Evolutionary conservation across 768 basidiomycete species (phyloP).

Genomic region (Lentinula detonsa): DNA sequence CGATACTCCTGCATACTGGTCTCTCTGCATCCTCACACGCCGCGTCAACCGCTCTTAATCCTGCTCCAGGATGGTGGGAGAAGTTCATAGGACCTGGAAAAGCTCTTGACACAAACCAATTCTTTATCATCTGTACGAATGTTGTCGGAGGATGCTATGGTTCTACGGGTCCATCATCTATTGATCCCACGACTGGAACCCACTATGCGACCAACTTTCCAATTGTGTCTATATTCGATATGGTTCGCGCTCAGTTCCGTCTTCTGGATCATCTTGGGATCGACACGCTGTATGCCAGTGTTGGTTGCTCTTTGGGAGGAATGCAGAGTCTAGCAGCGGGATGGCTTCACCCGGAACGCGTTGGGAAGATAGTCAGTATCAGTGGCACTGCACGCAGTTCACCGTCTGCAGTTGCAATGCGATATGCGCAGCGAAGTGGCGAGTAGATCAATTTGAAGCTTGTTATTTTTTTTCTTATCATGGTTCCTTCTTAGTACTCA

Average conservation of each 20-base stretch:
- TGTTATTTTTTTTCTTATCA: constrained; percentile 3
- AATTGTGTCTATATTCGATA: constrained; percentile 90
- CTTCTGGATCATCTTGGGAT: constrained; percentile 83
- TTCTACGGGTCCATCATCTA: constrained; percentile 88
- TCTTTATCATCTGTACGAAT: constrained; percentile 94
- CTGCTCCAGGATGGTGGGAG: constrained; percentile 96
- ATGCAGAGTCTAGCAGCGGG: constrained; percentile 98
- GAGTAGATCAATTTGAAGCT: constrained; percentile 19
- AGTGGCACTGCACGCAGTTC: constrained; percentile 92
- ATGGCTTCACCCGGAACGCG: constrained; percentile 85
- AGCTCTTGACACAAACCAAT: constrained; percentile 87
- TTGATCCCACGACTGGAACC: constrained; percentile 59
- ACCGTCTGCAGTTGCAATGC: constrained; percentile 90
- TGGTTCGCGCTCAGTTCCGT: constrained; percentile 90
- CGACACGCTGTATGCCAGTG: constrained; percentile 83
- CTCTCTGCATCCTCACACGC: constrained; percentile 96
- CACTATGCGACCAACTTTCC: constrained; percentile 92
- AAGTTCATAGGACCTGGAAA: constrained; percentile 95
- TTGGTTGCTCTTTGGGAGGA: constrained; percentile 95
- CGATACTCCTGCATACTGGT: constrained; percentile 92
- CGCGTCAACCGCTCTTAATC: constrained; percentile 71
- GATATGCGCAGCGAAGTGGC: constrained; percentile 96
- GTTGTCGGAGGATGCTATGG: constrained; percentile 98
- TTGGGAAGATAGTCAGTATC: constrained; percentile 88
- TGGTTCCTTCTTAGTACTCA: constrained; percentile 59